Evolutionary conservation across 345 rosid species (phyloP), one percentile per base, ranked within the genome.

Genomic region (Pseudoturritis turrita): DNA sequence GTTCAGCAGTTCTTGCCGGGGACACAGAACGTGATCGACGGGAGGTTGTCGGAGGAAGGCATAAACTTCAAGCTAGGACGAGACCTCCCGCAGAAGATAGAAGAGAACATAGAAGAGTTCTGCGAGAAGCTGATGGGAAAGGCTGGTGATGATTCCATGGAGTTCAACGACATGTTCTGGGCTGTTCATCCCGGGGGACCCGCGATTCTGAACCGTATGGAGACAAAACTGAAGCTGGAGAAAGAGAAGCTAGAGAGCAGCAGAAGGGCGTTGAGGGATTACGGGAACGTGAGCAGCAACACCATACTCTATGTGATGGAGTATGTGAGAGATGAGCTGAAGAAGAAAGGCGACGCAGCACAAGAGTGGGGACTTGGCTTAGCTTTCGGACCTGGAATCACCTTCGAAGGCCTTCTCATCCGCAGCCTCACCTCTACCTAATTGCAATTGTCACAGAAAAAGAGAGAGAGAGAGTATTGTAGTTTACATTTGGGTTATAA

Each of bases 161-260:
- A 82, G 15, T 88, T 82, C 81, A 91, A 94, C 14, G 87, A 91
- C 22, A 45, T 94, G 80, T 94, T 94, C 78, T 94, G 97, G 97
- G 91, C 96, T 2, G 97, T 94, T 31, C 98, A 91, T 80, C 97
- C 97, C 0, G 96, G 96, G 6, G 97, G 96, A 35, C 98, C 96
- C 0, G 98, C 97, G 2, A 94, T 94, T 52, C 88, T 94, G 26
- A 91, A 94, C 83, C 79, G 96, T 18, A 63, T 91, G 58, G 91
- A 91, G 83, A 80, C 61, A 61, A 81, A 53, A 2, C 83, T 94
- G 23, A 82, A 81, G 41, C 76, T 88, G 71, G 74, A 50, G 21
- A n/a, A 19, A 1, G 78, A 80, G 61, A 91, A 91, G 79, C 81
- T 94, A 13, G 89, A 80, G 29, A 81, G 96, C 70, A 95, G 97